Percentiles rank a stretch among this genome's conserved stretches.
Evolutionary conservation across 73 alveolate genomes (phyloP).

Genomic region (Stentor coeruleus): DNA sequence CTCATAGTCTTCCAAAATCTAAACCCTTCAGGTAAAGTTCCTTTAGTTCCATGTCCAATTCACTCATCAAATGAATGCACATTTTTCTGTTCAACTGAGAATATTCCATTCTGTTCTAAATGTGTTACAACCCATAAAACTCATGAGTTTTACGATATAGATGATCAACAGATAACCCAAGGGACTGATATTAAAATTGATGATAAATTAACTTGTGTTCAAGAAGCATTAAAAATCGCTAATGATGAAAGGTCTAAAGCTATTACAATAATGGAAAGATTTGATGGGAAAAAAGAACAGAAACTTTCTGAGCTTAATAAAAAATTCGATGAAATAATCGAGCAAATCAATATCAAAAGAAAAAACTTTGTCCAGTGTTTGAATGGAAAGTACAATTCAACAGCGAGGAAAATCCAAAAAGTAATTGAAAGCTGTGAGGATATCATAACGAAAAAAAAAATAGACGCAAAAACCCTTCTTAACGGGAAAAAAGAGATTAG

Average conservation of each 20-base stretch:
- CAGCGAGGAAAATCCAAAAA: conserved; percentile 7
- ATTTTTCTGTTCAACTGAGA: conserved; percentile 15
- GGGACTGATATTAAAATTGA: conserved; percentile 14
- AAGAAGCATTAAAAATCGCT: background rate
- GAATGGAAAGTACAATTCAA: background rate
- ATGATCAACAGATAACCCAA: background rate
- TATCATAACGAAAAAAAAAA: background rate
- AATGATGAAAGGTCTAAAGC: background rate
- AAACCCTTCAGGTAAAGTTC: background rate
- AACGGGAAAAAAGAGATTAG: background rate
- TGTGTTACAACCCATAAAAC: conserved; percentile 9
- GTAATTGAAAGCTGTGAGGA: conserved; percentile 1
- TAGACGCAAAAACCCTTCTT: background rate
- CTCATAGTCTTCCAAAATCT: background rate
- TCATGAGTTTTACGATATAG: conserved; percentile 24
- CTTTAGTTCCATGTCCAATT: background rate
- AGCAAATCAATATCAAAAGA: background rate
- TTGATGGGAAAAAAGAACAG: background rate
- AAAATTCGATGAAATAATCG: background rate
- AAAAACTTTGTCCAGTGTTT: background rate
- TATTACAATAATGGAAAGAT: background rate
- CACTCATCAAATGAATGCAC: background rate
- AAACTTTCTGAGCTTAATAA: background rate
- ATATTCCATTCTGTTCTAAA: background rate
- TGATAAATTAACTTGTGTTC: background rate